Percentiles rank a stretch among this genome's conserved stretches.
phyloP scores from a whole-genome alignment of 2,329 filamentous ascomycete genomes.

The Trichothecium roseum region DNA sequence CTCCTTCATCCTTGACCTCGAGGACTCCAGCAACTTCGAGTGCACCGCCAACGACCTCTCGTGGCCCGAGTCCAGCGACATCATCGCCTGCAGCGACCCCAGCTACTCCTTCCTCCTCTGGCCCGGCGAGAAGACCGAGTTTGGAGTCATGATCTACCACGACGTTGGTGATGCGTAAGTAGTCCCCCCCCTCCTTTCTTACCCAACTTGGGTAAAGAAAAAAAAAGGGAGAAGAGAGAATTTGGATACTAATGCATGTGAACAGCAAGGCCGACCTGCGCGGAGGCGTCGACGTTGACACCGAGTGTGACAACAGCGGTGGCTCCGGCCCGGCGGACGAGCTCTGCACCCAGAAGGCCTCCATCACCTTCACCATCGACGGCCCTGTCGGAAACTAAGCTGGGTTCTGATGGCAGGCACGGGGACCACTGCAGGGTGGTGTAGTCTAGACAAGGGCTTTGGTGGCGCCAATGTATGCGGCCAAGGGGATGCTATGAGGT shows the following conservation, averaged over 20 bases:
- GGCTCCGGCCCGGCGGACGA: constrained; percentile 7
- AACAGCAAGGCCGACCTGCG: constrained; percentile 8
- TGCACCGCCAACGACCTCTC: constrained; percentile 7
- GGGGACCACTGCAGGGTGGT: too few species aligned
- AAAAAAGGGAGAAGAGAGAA: too few species aligned
- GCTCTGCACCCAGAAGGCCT: constrained; percentile 7
- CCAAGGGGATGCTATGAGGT: too few species aligned
- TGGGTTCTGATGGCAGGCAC: too few species aligned
- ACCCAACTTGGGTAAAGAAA: too few species aligned
- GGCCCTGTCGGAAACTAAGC: too few species aligned
- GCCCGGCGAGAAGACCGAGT: constrained; percentile 1
- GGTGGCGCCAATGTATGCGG: too few species aligned
- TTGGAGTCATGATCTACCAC: constrained; percentile 2
- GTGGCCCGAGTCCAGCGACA: constrained; percentile 5
- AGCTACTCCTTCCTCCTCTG: constrained; percentile 1
- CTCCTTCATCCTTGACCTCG: constrained; percentile 7
- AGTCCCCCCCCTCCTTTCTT: neutral
- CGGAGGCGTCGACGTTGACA: constrained; percentile 6
- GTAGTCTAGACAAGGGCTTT: too few species aligned
- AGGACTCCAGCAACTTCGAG: constrained; percentile 4
- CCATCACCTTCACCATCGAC: constrained; percentile 7
- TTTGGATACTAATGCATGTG: neutral
- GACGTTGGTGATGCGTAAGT: constrained; percentile 1
- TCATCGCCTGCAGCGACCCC: neutral
- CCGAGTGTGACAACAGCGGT: constrained; percentile 9